Evolutionary conservation across 441 rosid genomes (phyloP), one percentile per base, ranked within the genome.

Genomic region (Croton setiger): DNA sequence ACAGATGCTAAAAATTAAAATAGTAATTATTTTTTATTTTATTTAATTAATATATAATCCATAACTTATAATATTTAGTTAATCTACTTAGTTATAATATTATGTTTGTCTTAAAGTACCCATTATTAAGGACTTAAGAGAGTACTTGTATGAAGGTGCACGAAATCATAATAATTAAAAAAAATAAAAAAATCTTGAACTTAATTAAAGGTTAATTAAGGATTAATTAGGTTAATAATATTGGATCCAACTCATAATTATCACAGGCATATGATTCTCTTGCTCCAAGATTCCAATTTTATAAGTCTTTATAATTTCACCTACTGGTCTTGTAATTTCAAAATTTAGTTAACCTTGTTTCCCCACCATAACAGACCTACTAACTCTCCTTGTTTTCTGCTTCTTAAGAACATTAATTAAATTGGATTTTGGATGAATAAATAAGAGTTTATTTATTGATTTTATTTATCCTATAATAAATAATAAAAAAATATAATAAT

Each of bases 261-360:
- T 39, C 43, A 39, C 43, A 39, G 1, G 75, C 73, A 68, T 68
- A 51, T 58, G 43, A 61, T 51, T 59, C 39, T 72, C 64, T 55
- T 61, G 61, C 31, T 23, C 35, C 35, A 55, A 60, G 75, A 71
- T 69, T 70, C 60, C 60, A 53, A 39, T 11, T 52, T 4, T 14
- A 39, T 48, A 58, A 64, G 71, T 74, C 68, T 63, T 51, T 37
- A 66, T 73, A 65, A 72, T 64, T 67, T 64, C 75, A 79, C 81
- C 85, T 73, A 78, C 78, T 67, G 64, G 82, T 83, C 87, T 53
- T 75, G 75, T 48, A 59, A 69, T 56, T 80, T 75, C 88, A 79
- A 78, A 41, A 11, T 79, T 74, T 68, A 73, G 80, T 74, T 75
- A 75, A 66, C 74, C 76, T 7, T 72, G 79, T 69, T 76, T 65